A percentile compares a stretch with the other conserved stretches of the same genome.
phyloP scores from a whole-genome alignment of 768 basidiomycete genomes.

The Macrolepiota dolichaula region DNA sequence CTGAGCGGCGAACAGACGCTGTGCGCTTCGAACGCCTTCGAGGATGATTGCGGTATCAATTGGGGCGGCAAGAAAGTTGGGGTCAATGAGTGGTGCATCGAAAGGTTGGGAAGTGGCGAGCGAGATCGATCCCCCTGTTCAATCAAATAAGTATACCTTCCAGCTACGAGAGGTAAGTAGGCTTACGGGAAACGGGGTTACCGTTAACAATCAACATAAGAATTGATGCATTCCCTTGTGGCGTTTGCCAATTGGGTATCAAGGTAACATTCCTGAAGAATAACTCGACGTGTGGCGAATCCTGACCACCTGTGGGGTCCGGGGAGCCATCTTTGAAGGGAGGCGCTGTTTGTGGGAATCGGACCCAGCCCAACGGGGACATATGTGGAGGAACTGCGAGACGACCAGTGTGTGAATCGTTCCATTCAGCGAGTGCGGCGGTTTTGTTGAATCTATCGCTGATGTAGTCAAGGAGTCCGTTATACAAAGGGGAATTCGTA shows the following conservation, averaged over 20 bases:
- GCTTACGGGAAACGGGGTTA: background rate
- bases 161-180: background rate
- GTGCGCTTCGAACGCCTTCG: background rate
- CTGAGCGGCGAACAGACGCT: no score
- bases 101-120: conserved; percentile 19
- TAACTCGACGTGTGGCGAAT: background rate
- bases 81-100: conserved; percentile 8
- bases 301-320: background rate
- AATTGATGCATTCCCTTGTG: background rate
- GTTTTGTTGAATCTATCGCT: background rate
- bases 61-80: conserved; percentile 1
- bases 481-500: background rate
- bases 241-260: background rate
- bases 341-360: background rate
- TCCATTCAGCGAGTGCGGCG: background rate
- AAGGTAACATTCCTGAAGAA: background rate
- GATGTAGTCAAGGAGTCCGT: background rate
- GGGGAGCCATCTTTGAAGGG: background rate
- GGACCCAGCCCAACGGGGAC: background rate
- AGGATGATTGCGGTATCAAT: background rate
- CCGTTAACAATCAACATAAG: background rate
- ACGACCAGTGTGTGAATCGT: background rate
- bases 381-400: background rate
- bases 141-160: background rate
- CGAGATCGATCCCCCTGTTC: conserved; percentile 17